Evolutionary conservation across 129 eudicot genomes (phyloP), one percentile per base, ranked within the genome.

Genomic region (Tagetes patula): DNA sequence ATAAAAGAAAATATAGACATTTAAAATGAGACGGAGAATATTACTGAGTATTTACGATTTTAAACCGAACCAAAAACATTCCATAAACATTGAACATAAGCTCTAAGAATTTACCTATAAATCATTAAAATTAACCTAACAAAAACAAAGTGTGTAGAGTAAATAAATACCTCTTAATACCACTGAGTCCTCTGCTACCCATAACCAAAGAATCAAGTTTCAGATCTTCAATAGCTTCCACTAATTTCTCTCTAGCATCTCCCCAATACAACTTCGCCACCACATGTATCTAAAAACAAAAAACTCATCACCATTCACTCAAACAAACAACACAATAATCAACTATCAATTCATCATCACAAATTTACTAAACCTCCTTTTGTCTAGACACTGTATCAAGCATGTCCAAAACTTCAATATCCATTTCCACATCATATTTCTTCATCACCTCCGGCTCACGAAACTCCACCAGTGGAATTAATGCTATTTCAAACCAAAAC

Each of bases 391-490:
- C 90, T 3, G 97, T 95, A 67, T 95, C 97, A 50, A 89, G 95
- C 75, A 73, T 73, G 63, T 95, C 97, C 6, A 95, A 88, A 83
- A 88, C 83, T 30, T 90, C 97, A 1, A 71, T 59, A 73, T 95
- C 99, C 45, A 65, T 69, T 50, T 87, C 75, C 33, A 88, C 86
- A 37, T 75, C 89, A 36, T 95, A 95, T 63, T 95, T 84, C 34
- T 79, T 71, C 87, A 90, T 81, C 59, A 86, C 81, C 36, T 88
- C 90, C 1, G 96, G 81, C 56, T 84, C 90, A 4, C 97, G 86
- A 77, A 95, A 95, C 86, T 95, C 99, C 73, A 12, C 79, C 84
- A 90, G 43, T 0, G 96, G 99, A 46, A 95, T 90, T 75, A 88
- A 80, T 20, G 97, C 99, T 94, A 43, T 5, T 20, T 20, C 27